Conservation (phyloP, 208 protist species). For the Trypanosoma rangeli region DNA sequence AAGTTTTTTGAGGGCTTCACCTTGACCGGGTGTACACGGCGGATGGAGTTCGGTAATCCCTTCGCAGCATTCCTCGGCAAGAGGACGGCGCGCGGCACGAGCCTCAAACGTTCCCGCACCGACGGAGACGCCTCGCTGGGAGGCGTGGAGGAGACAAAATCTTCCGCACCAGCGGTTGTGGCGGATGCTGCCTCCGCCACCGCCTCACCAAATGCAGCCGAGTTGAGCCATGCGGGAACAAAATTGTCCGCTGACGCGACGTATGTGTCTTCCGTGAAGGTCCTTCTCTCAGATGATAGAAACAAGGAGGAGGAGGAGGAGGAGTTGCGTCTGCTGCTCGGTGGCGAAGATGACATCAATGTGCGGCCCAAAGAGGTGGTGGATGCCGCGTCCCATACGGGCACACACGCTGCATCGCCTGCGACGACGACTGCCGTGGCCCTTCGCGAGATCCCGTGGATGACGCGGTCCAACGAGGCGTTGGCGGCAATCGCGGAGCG, state of each 20-base stretch:
- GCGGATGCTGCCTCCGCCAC: neutral
- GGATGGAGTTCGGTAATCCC: slow-evolving; percentile 24
- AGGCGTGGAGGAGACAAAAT: neutral
- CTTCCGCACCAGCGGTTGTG: neutral
- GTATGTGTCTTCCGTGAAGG: slow-evolving; percentile 13
- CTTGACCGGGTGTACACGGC: neutral
- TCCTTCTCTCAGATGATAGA: slow-evolving; percentile 17
- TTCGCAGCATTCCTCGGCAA: slow-evolving; percentile 24
- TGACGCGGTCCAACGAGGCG: slow-evolving; percentile 35
- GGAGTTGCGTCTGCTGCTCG: slow-evolving; percentile 76
- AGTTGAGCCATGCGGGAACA: neutral
- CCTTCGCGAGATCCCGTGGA: slow-evolving; percentile 52
- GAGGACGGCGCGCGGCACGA: neutral
- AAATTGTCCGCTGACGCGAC: neutral
- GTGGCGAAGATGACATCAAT: slow-evolving; percentile 12
- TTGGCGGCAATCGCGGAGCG: slow-evolving; percentile 35
- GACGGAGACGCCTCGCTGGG: slow-evolving; percentile 9
- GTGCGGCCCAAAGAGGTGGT: slow-evolving; percentile 36
- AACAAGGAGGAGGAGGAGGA: slow-evolving; percentile 57
- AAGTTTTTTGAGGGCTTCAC: neutral
- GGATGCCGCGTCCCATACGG: slow-evolving; percentile 15
- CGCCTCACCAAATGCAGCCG: slow-evolving; percentile 19
- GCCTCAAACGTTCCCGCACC: slow-evolving; percentile 10
- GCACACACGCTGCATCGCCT: neutral
- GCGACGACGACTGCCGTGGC: neutral